Evolutionary conservation across 2,329 filamentous ascomycete species (phyloP).

Genomic region (Aulographum hederae): DNA sequence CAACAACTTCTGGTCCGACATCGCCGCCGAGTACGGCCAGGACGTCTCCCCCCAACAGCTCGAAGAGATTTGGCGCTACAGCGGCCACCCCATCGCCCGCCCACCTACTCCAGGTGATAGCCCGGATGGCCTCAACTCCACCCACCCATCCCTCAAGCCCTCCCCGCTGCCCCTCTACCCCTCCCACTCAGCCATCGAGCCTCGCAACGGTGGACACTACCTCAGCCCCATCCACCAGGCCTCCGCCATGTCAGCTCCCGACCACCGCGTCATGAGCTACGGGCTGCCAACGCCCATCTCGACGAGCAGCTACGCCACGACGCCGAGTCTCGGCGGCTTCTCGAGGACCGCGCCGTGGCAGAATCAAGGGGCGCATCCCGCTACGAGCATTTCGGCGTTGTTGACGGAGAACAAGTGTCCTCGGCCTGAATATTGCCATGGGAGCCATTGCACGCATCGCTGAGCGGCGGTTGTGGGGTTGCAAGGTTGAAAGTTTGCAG

Average conservation of each 20-base stretch:
- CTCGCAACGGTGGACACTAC: constrained; percentile 10
- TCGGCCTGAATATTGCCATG: too few species aligned
- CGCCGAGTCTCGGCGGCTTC: constrained; percentile 6
- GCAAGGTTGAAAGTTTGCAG: too few species aligned
- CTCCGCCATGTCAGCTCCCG: neutral
- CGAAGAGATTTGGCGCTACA: constrained; percentile 47
- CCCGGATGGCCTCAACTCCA: constrained; percentile 18
- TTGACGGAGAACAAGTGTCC: constrained; percentile 20
- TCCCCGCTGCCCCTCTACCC: constrained; percentile 10
- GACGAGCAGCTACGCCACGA: constrained; percentile 1
- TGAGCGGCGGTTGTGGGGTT: too few species aligned
- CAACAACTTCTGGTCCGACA: constrained; percentile 51
- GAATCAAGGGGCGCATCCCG: constrained; percentile 16
- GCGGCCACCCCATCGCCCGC: constrained; percentile 8
- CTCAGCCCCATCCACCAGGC: constrained; percentile 12
- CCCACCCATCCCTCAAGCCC: constrained; percentile 16
- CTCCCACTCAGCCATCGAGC: neutral
- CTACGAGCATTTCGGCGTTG: constrained; percentile 15
- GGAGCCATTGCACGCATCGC: too few species aligned
- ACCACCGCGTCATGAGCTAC: constrained; percentile 1
- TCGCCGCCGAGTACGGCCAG: constrained; percentile 53
- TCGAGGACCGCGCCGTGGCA: constrained; percentile 16
- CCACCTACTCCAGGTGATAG: constrained; percentile 20
- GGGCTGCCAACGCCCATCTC: constrained; percentile 3
- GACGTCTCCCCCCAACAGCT: constrained; percentile 43